Percentiles rank a stretch among this genome's conserved stretches.
These are phyloP conservation scores for Peribolospora baueri DNA, from an alignment of 768 basidiomycete genomes.

Conservation along the genomic window DNA sequence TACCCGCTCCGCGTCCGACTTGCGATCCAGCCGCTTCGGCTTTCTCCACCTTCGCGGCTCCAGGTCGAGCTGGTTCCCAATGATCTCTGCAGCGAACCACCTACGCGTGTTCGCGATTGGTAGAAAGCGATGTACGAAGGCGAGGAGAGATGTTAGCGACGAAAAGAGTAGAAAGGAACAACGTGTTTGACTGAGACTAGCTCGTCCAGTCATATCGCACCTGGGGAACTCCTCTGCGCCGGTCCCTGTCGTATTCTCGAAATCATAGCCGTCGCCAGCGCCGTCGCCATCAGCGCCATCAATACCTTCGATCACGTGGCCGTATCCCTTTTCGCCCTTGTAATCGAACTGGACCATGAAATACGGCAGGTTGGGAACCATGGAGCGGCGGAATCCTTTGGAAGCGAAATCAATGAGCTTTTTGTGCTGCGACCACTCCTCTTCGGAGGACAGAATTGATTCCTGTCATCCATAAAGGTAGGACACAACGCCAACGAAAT, in stretches of 20 bases:
- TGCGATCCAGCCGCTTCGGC: constrained; percentile 47
- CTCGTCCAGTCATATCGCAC: constrained; percentile 22
- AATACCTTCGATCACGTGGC: constrained; percentile 88
- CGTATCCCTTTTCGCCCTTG: constrained; percentile 86
- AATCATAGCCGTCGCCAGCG: constrained; percentile 37
- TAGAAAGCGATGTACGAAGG: neutral
- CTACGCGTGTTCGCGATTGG: constrained; percentile 21
- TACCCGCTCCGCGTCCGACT: constrained; percentile 45
- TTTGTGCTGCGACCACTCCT: constrained; percentile 96
- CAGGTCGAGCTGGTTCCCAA: constrained; percentile 69
- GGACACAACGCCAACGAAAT: too few relatives aligned
- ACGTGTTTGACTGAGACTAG: neutral
- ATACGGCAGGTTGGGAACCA: constrained; percentile 93
- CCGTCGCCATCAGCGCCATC: constrained; percentile 32
- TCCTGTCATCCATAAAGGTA: constrained; percentile 29
- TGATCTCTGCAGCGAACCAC: constrained; percentile 84
- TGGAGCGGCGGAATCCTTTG: constrained; percentile 70
- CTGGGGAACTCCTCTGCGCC: constrained; percentile 76
- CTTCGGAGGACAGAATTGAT: constrained; percentile 74
- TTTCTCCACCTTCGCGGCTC: constrained; percentile 67
- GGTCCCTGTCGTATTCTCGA: constrained; percentile 23
- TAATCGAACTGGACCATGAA: constrained; percentile 98
- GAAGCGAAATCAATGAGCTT: constrained; percentile 83
- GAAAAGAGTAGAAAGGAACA: neutral
- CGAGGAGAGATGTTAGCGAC: neutral